phyloP scores from a whole-genome alignment of 768 basidiomycete genomes.

The Cubamyces lactineus region DNA sequence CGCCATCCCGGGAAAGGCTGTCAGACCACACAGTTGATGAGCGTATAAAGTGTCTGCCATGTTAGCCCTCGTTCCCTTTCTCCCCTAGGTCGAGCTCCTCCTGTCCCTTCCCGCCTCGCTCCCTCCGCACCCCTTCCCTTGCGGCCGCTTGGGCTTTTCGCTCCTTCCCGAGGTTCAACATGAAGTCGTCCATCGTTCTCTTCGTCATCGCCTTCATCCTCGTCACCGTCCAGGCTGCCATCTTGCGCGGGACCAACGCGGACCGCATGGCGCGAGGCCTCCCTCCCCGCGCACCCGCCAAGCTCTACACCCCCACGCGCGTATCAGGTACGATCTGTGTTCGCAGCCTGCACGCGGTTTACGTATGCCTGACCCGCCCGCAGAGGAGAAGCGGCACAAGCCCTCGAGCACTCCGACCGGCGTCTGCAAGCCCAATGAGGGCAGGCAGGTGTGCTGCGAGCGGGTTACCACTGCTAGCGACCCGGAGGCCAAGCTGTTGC shows the following conservation, averaged over 20 bases:
- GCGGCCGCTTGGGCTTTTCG: conserved; percentile 15
- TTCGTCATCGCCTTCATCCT: conserved; percentile 19
- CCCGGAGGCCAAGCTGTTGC: not conserved
- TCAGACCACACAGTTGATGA: not conserved
- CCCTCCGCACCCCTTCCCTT: conserved; percentile 5
- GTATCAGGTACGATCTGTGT: conserved; percentile 1
- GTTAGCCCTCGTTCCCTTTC: not conserved
- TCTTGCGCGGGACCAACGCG: conserved; percentile 17
- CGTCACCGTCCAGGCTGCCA: conserved; percentile 18
- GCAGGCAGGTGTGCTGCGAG: not conserved
- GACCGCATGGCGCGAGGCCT: conserved; percentile 25
- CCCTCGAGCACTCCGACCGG: not conserved
- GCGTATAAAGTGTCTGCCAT: conserved; percentile 4
- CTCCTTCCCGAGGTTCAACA: not conserved
- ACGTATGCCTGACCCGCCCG: not conserved
- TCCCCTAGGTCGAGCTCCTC: not conserved
- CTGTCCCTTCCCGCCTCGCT: conserved; percentile 1
- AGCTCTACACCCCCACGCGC: conserved; percentile 10
- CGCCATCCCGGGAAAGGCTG: not conserved
- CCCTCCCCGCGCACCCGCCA: conserved; percentile 19
- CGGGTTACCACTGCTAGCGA: not conserved
- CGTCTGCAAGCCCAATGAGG: not conserved
- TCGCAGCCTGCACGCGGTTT: too few species aligned
- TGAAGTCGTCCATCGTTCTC: conserved; percentile 18
- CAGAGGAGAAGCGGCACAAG: not conserved